Evolutionary conservation across 2,329 filamentous ascomycete genomes (phyloP), one percentile per base, ranked within the genome.

Genomic region (Neonectria sp.): DNA sequence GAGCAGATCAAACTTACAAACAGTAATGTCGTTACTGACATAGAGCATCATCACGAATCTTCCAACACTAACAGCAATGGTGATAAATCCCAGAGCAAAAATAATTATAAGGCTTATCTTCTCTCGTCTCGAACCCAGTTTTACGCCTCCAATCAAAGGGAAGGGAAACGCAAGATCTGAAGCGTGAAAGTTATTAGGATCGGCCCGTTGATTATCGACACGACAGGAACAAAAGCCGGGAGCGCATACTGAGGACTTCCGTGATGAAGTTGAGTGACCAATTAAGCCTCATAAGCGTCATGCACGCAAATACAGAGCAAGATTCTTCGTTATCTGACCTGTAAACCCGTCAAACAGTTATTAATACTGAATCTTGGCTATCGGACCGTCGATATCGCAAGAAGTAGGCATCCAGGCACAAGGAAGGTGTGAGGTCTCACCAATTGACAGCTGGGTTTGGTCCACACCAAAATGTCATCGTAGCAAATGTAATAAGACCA

Each of bases 391-490:
- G 48, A 9, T 8, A 29, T 8, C 8, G 48, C 8, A 51, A n/a
- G 1, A 13, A 15, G 3, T 17, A 1, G 12, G 12, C 21, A 17
- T 15, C 7, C 24, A n/a, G 2, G 37, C 13, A 45, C 21, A 9
- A 59, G 31, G 17, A 27, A 15, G 5, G 5, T 4, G 17, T 27
- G 24, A 9, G 12, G 17, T 65, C 52, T 2, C 21, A 70, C 73
- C 73, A 76, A 58, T 75, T 75, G n/a, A 70, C 62, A 3, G 71
- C 64, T 5, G 66, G 67, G 9, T 76, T 48, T 3, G 63, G 29
- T 9, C 73, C 73, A 11, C 74, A 76, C 74, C 71, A 75, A 37
- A 75, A 75, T 4, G 71, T 75, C 7, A 67, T 61, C 12, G 63
- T 45, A 4, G 64, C 68, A 2, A 69, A 63, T 0, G 74, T 75